Evolutionary conservation across 1,139 yeast genomes (phyloP).

Genomic region (Suhomyces bribrorum): DNA sequence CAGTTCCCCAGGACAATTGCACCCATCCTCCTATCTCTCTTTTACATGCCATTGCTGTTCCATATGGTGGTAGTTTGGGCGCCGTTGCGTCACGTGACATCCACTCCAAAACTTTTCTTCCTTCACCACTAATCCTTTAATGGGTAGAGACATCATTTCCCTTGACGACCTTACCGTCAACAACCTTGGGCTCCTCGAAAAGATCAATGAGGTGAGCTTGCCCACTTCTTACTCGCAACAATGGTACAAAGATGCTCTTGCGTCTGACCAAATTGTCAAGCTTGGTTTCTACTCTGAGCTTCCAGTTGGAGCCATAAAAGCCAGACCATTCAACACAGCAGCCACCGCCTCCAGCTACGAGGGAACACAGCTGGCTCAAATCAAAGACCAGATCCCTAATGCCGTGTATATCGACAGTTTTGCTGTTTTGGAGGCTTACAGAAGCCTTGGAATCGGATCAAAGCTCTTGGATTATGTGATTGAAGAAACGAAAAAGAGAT

Average conservation of each 20-base stretch:
- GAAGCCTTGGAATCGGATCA: slow-evolving; percentile 62
- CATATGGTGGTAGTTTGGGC: too few species aligned
- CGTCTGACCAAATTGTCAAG: slow-evolving; percentile 35
- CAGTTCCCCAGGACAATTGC: too few species aligned
- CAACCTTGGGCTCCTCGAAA: slow-evolving; percentile 54
- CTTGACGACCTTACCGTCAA: slow-evolving; percentile 57
- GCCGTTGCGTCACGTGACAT: neutral
- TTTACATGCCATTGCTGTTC: too few species aligned
- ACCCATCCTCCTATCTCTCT: neutral
- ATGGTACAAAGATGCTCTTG: slow-evolving; percentile 47
- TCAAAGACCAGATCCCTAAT: slow-evolving; percentile 40
- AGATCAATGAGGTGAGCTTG: slow-evolving; percentile 45
- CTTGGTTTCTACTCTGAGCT: slow-evolving; percentile 61
- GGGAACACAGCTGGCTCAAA: slow-evolving; percentile 23
- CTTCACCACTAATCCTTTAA: slow-evolving; percentile 6
- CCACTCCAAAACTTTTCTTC: slow-evolving; percentile 4
- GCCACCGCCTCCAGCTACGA: slow-evolving; percentile 28
- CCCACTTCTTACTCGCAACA: slow-evolving; percentile 46
- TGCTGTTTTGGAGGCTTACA: slow-evolving; percentile 64
- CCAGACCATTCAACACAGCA: slow-evolving; percentile 41
- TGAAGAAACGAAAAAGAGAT: slow-evolving; percentile 51
- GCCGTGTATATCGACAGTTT: slow-evolving; percentile 66
- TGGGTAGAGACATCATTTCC: slow-evolving; percentile 43
- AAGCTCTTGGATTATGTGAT: slow-evolving; percentile 56
- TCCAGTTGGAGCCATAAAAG: slow-evolving; percentile 72